Conservation (phyloP, 208 protist species). For the Wallacemonas collosoma region DNA sequence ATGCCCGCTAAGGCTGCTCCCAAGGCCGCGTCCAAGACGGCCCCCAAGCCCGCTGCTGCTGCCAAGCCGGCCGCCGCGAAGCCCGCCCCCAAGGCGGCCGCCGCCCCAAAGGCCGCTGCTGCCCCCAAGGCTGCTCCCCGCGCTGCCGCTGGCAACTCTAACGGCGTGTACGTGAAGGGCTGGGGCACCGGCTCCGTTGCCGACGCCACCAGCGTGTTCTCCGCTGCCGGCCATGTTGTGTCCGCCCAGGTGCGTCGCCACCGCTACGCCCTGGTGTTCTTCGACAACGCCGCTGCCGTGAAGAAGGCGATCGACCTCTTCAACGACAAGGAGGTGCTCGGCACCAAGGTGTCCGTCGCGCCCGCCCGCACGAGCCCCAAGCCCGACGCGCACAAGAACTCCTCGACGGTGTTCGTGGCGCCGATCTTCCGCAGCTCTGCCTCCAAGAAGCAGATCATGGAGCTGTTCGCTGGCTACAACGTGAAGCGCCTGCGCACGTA, state of each 20-base stretch:
- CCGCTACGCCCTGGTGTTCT: conserved; percentile 85
- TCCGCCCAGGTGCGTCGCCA: conserved; percentile 70
- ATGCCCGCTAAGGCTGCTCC: conserved; percentile 70
- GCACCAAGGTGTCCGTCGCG: conserved; percentile 62
- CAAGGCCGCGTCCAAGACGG: conserved; percentile 50
- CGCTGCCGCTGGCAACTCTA: conserved; percentile 41
- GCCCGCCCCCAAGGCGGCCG: conserved; percentile 39
- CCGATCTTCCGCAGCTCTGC: conserved; percentile 82
- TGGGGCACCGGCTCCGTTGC: conserved; percentile 75
- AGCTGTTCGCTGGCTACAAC: conserved; percentile 73
- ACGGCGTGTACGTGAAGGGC: conserved; percentile 89
- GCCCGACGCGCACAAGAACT: conserved; percentile 72
- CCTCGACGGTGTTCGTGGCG: conserved; percentile 73
- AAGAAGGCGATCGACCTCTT: conserved; percentile 89
- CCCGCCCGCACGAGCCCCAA: conserved; percentile 78
- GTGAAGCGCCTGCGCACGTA: conserved; percentile 79
- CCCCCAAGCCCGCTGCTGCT: conserved; percentile 17
- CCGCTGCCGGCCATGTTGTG: conserved; percentile 58
- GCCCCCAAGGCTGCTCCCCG: conserved; percentile 26
- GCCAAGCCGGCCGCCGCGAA: conserved; percentile 5
- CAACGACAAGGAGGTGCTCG: conserved; percentile 82
- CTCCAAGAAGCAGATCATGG: conserved; percentile 65
- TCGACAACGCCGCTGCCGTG: conserved; percentile 77
- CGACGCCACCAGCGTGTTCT: conserved; percentile 59
- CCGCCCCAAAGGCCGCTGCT: conserved; percentile 29